Base-by-base conservation (phyloP, 495 filamentous ascomycete species). In the Penicillium simplicissimum region DNA sequence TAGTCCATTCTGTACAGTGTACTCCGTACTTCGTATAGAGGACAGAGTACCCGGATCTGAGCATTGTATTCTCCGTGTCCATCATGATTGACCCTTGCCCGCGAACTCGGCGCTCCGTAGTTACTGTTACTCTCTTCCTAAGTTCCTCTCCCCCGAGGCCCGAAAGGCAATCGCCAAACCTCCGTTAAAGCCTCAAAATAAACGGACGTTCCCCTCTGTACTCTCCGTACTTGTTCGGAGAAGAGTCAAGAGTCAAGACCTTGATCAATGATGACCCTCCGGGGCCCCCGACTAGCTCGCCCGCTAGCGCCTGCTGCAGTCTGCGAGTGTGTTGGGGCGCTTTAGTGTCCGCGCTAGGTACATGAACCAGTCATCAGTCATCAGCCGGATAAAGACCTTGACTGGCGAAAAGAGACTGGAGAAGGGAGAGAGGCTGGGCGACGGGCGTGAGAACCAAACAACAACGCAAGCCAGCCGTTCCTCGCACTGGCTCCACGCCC, bases 381-480 rank as follows among this genome's bases (percentile, higher is more conserved):
- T 45, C 42, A 5, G 14, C 19, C n/a, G 17, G 13, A 34, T 8
- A 5, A 5, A 15, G 19, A 23, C 8, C 19, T 45, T 15, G 17
- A 52, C 14, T 34, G 25, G 25, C 33, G 14, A 49, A 3, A 19
- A 19, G 23, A 52, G 28, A 36, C 9, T 25, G 33, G 51, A 36
- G 31, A 53, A 31, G 21, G 17, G 49, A 52, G 15, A 28, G 49
- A 52, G 51, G 51, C 35, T 53, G 51, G 51, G 31, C n/a, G n/a
- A n/a, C n/a, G n/a, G n/a, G n/a, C 15, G 14, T 1, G 33, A 53
- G 10, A 33, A 52, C 25, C 48, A 21, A 45, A 42, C 17, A 31
- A 25, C 14, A 38, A 55, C 37, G 53, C 37, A 55, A 38, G 53
- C 53, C 56, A 37, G 25, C 56, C 42, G 56, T 47, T 58, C 56